Conservation (phyloP, 2,329 filamentous ascomycete genomes). For the Colletotrichum viniferum region DNA sequence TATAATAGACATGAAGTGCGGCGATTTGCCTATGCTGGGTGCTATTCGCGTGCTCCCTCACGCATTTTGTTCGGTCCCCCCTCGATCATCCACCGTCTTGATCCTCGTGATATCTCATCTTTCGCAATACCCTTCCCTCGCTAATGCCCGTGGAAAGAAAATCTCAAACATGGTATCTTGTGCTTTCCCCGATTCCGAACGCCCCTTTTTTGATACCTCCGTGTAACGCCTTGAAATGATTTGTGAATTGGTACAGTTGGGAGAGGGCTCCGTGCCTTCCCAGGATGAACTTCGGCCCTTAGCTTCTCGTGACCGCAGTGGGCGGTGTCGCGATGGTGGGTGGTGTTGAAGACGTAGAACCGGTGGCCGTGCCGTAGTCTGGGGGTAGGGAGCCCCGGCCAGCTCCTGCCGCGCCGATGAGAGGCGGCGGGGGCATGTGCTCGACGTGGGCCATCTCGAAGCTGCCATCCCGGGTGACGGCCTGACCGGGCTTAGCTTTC, state of each 20-base stretch:
- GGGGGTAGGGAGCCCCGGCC: slow-evolving; percentile 8
- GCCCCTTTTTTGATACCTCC: neutral
- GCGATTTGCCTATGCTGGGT: neutral
- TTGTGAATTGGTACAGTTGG: neutral
- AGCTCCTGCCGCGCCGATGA: neutral
- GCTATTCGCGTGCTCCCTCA: neutral
- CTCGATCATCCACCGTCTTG: neutral
- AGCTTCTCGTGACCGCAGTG: slow-evolving; percentile 4
- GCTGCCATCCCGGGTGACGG: slow-evolving; percentile 4
- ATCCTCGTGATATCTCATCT: neutral
- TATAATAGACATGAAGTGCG: neutral
- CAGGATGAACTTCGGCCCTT: neutral
- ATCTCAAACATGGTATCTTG: slow-evolving; percentile 18
- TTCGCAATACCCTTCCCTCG: neutral
- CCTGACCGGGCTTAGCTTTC: slow-evolving; percentile 27
- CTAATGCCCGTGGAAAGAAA: neutral
- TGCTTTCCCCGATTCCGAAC: neutral
- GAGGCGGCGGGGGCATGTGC: neutral
- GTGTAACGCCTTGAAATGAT: neutral
- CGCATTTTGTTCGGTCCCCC: neutral
- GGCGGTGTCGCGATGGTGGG: slow-evolving; percentile 5
- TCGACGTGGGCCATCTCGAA: slow-evolving; percentile 18
- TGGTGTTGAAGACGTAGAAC: slow-evolving; percentile 6
- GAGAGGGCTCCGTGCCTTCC: neutral
- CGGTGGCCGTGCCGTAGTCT: slow-evolving; percentile 8